Base-by-base conservation (phyloP, 176 grass and related monocot species). In the maize (Zea mays) region DNA sequence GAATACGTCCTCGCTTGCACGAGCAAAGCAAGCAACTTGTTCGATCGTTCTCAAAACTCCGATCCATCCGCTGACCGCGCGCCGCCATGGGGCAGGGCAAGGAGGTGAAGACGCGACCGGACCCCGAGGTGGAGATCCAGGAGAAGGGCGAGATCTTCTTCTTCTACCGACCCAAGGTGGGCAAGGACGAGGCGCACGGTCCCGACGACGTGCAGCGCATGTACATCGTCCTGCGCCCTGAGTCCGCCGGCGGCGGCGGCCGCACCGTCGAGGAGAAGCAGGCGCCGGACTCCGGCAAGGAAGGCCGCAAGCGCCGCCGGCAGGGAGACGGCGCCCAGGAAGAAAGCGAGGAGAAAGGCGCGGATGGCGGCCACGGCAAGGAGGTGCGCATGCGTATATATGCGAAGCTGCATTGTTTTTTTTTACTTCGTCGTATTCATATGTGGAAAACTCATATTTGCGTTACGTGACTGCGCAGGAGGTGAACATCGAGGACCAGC, bases 81-180 rank as follows among this genome's bases (percentile, higher is more conserved):
- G 33, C 21, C 16, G 65, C 20, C 35, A 97, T 97, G 94, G 94
- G 85, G 62, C 78, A 86, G 54, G 85, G 94, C 43, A 76, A 77
- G 76, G 94, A 97, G 79, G 77, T 47, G 78, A 97, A 97, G 82
- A 94, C 85, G 0, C 91, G 84, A 64, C 49, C 76, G 2, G 94
- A 94, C 2, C 82, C 91, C 6, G 67, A 80, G 21, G 72, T 93
- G 58, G 89, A 93, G 74, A 88, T 93, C 68, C 79, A 79, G 94
- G 94, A 92, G 70, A 93, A 83, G 46, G 94, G 94, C 33, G 94
- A 97, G 67, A 84, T 93, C 52, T 97, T 93, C 82, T 97, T 97
- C 89, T 93, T 97, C 85, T 97, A 93, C 83, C 82, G 94, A 20
- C 89, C 94, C 37, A 97, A 93, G 79, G 91, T 97, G 42, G 86